Base-by-base conservation (phyloP, 257 asterid genomes). In the Penstemon eatonii region DNA sequence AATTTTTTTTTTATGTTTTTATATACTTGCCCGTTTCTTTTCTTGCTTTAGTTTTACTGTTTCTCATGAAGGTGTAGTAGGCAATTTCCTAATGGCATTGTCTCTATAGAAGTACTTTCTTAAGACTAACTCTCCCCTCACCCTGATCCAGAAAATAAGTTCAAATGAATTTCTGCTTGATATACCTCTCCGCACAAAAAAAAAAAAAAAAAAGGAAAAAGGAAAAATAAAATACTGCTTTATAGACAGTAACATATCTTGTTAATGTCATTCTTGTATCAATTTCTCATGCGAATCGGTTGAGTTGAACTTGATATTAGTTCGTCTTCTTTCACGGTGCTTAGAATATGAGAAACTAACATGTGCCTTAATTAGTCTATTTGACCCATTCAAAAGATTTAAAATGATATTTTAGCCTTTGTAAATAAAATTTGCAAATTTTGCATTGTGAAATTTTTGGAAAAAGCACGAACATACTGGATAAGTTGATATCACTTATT, bases 1-100 rank as follows among this genome's bases (percentile, higher is more conserved):
- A 42, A 45, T 65, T 38, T 18, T 57, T 74, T 69, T 63, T 25
- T 46, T 66, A 56, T 52, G 65, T 58, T 64, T 61, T 36, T 61
- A 46, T 51, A 8, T 44, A n/a, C 63, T 54, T 63, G 38, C n/a
- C 58, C 37, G 6, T 66, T 46, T 52, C 5, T 50, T 59, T 53
- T 56, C 54, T 13, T 15, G 57, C n/a, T 59, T n/a, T 19, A 19
- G 18, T 42, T 46, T 33, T 53, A 6, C 71, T 55, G 60, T 75
- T 71, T 71, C 40, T 36, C 37, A 18, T 40, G 43, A 49, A 25
- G 43, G 58, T 63, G 59, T 64, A 39, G 38, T 43, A 53, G 53
- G 11, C 56, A 66, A 41, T 72, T 38, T 66, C 44, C 49, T 45
- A 19, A 41, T 65, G 65, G 5, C 60, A 38, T 45, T 64, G 46